Conservation (phyloP, 2,329 filamentous ascomycete genomes). For the Dothideomycetes sp. region DNA sequence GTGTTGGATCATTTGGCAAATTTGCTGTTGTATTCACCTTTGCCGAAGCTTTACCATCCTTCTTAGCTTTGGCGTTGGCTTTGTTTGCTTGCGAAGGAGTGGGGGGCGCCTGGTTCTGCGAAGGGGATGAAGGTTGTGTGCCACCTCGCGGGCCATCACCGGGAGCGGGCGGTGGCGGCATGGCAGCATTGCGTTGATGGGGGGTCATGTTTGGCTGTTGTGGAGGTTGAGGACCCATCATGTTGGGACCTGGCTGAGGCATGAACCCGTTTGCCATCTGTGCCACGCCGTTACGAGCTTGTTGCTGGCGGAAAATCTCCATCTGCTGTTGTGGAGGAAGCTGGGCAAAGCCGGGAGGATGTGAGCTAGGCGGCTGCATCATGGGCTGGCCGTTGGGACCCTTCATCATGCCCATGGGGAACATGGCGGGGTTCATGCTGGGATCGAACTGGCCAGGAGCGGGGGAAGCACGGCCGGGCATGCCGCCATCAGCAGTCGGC, state of each 20-base stretch:
- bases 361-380: slow-evolving; percentile 52
- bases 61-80: slow-evolving; percentile 63
- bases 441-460: slow-evolving; percentile 46
- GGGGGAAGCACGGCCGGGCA: slow-evolving; percentile 54
- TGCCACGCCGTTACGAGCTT: slow-evolving; percentile 22
- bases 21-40: slow-evolving; percentile 2
- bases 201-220: slow-evolving; percentile 55
- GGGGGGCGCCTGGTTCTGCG: slow-evolving; percentile 52
- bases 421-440: slow-evolving; percentile 29
- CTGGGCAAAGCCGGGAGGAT: slow-evolving; percentile 52
- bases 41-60: slow-evolving; percentile 49
- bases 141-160: slow-evolving; percentile 26
- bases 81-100: slow-evolving; percentile 68
- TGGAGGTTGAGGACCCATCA: slow-evolving; percentile 33
- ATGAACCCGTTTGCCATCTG: slow-evolving; percentile 31
- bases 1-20: background rate
- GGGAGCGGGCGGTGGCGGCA: slow-evolving; percentile 42
- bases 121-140: slow-evolving; percentile 40
- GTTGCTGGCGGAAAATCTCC: slow-evolving; percentile 30
- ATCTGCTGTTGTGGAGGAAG: slow-evolving; percentile 46
- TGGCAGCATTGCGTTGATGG: slow-evolving; percentile 57
- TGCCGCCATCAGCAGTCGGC: slow-evolving; percentile 59
- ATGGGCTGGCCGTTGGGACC: slow-evolving; percentile 43
- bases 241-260: slow-evolving; percentile 27
- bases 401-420: slow-evolving; percentile 40